Evolutionary conservation across 2,329 filamentous ascomycete species (phyloP), one percentile per base, ranked within the genome.

Genomic region (Pestalotiopsis sp.): DNA sequence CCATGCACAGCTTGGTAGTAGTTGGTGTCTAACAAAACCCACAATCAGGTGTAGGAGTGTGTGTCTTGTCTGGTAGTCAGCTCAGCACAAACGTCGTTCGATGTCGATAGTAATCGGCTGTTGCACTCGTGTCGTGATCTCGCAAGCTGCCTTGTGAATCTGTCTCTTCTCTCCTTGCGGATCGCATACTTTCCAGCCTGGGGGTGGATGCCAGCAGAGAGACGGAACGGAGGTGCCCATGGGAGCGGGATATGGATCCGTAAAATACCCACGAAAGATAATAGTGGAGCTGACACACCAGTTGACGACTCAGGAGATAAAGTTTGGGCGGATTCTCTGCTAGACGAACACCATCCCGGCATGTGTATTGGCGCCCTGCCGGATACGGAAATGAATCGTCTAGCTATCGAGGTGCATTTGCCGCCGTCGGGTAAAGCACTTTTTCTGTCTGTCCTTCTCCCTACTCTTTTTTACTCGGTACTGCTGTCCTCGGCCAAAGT

Each of bases 161-260:
- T 31, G 25, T 38, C 27, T 59, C 23, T 12, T 27, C 9, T 36
- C 31, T 39, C 36, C 17, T 62, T 39, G 59, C 59, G 59, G 59
- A 62, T 62, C 59, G 59, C 59, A 62, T 36, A 62, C 59, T 62
- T 27, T 52, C 31, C 31, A 36, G 9, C 31, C 45, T 52, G 45
- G 45, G 45, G 45, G 45, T 52, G 59, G 36, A 36, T n/a, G 36
- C 39, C 17, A 20, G 38, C 36, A 64, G 61, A 64, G 61, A 52
- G 23, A 64, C 61, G 41, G 61, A 52, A 49, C 39, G 61, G 61
- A 64, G 38, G 61, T 45, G 31, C 31, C 31, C 6, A 36, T 36
- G 45, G 61, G 38, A 52, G 61, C 61, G 61, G 61, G 61, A 64
- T 39, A 64, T 64, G 39, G 61, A 64, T 64, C 61, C 61, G 61